Base-by-base conservation (phyloP, 176 grass and related monocot species). In the Avena insularis region DNA sequence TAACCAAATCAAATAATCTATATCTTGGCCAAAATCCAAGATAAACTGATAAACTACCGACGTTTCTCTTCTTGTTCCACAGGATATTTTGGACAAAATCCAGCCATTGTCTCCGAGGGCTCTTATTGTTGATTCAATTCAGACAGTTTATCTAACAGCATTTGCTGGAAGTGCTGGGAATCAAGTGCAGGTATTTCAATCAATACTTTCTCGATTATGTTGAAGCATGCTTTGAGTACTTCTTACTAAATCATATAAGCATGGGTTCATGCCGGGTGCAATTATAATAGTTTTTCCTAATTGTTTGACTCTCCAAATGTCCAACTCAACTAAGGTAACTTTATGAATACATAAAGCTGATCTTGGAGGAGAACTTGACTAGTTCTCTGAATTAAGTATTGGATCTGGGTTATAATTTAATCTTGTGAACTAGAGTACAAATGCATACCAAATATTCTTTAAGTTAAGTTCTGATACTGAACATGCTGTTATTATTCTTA, bases 61-160 rank as follows among this genome's bases (percentile, higher is more conserved):
- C 79, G 35, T 64, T 85, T 23, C 50, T 65, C 71, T 61, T 55
- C 48, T 90, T 86, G 6, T 85, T 92, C 75, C 49, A 60, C 90
- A 98, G 96, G 96, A 98, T 79, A 98, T 98, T 61, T 92, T 98
- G 89, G 90, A 94, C 55, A 96, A 94, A 88, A 90, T 95, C 63
- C 80, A 92, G 84, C 77, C 85, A 20, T 84, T 92, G 48, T 87
- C 89, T 83, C 96, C 96, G 68, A 86, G 25, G 70, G 93, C 90
- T 79, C 92, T 98, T 79, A 91, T 98, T 65, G 80, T 98, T 16
- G 96, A 98, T 95, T 98, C 96, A 51, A 94, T 98, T 89, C 93
- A 96, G 86, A 98, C 93, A 86, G 92, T 98, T 77, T 98, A 98
- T 90, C 85, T 98, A 80, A 92, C 21, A 91, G 91, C 88, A 29